Evolutionary conservation across 2,329 filamentous ascomycete species (phyloP), one percentile per base, ranked within the genome.

Genomic region (Aspergillus latus): DNA sequence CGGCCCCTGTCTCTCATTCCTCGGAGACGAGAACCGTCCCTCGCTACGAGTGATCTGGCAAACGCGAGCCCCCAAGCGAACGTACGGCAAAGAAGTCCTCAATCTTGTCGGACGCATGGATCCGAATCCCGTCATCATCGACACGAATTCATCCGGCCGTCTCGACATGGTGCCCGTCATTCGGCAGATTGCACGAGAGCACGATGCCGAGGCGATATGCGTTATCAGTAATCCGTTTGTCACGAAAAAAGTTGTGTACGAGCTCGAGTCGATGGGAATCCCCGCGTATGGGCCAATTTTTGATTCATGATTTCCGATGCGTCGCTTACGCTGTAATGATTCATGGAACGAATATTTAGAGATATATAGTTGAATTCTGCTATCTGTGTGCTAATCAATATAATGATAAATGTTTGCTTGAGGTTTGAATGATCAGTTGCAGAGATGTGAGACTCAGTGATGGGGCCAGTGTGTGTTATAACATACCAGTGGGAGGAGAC

Each of bases 281-380:
- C 80, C 84, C 2, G 87, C 87, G 7, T 91, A 82, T 72, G 89
- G 88, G 5, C 86, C 88, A 7, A 89, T 92, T 64, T 92, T 87
- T 75, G 89, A 92, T 72, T 85, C 82, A 43, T 84, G 68, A 69
- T 57, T 29, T 30, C 47, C 21, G 29, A 29, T 34, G 8, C 37
- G 26, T 10, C 8, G 9, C 39, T 26, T 47, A 46, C 21, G 21
- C 21, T 21, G 21, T 21, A 21, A 21, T 21, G 21, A 21, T 21
- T 21, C 21, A 21, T 21, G 21, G 21, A 21, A 21, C 21, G 21
- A 21, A 3, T 21, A 21, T 21, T n/a, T 21, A 21, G 21, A 21
- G 21, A 21, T 21, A 21, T 21, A 21, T 21, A 21, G 21, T 21
- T 21, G 21, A 21, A 21, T 21, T 21, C 21, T 21, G 21, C 21